Evolutionary conservation across 306 rosid species (phyloP).

Genomic region (Acacia confusa): DNA sequence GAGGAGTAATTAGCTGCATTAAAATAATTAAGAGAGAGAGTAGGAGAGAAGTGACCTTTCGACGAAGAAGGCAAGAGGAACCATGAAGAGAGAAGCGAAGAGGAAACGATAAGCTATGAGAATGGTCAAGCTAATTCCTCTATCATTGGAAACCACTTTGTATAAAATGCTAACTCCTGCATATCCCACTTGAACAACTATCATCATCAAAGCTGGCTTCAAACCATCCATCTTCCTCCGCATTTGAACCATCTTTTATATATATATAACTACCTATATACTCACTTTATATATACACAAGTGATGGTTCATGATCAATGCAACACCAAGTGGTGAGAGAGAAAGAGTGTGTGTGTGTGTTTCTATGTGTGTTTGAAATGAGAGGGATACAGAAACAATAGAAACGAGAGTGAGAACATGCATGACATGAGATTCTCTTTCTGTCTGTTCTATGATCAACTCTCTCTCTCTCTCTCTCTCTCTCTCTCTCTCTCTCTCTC

Average conservation of each 20-base stretch:
- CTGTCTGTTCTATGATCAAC: not conserved
- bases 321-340: not conserved
- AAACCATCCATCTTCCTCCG: not conserved
- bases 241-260: not conserved
- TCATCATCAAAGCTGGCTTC: constrained; percentile 28
- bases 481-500: not conserved
- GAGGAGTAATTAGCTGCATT: no score
- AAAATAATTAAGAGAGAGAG: not conserved
- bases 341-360: no score
- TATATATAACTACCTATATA: no score
- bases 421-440: not conserved
- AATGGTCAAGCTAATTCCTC: constrained; percentile 12
- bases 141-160: constrained; percentile 26
- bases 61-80: constrained; percentile 32
- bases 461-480: not conserved
- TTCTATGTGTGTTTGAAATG: not conserved
- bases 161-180: constrained; percentile 26
- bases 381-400: not conserved
- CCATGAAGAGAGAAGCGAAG: constrained; percentile 27
- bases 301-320: not conserved
- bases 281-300: not conserved
- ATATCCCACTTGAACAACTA: constrained; percentile 22
- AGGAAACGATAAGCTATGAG: constrained; percentile 31
- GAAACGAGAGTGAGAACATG: not conserved
- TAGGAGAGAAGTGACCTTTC: constrained; percentile 3